Conservation (phyloP, 352 stramenopile genomes). For the Phytophthora pini region DNA sequence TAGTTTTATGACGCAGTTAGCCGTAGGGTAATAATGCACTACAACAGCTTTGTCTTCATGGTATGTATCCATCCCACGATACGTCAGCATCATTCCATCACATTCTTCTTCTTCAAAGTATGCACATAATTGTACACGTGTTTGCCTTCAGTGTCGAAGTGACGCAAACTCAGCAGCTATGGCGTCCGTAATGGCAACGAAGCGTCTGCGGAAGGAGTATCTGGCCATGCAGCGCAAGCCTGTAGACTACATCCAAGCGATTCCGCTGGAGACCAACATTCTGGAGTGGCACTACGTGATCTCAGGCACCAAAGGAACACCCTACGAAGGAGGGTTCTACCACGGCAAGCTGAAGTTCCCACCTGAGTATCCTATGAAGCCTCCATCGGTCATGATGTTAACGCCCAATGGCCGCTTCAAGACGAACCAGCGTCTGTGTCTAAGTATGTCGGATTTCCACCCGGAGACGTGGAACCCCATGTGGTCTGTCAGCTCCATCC, state of each 20-base stretch:
- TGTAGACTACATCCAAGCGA: constrained; percentile 90
- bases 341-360: constrained; percentile 94
- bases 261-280: constrained; percentile 93
- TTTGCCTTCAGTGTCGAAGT: constrained; percentile 14
- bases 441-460: constrained; percentile 97
- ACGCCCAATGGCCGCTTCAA: constrained; percentile 96
- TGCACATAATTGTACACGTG: constrained; percentile 6
- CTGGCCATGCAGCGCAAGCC: constrained; percentile 91
- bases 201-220: constrained; percentile 94
- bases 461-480: constrained; percentile 97
- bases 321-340: constrained; percentile 93
- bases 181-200: constrained; percentile 86
- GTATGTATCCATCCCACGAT: constrained; percentile 17
- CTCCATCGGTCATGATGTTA: constrained; percentile 95
- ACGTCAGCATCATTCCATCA: constrained; percentile 12
- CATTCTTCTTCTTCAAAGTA: constrained; percentile 10
- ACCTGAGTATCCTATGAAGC: constrained; percentile 96
- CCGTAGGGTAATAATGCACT: too few relatives aligned
- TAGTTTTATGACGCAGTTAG: neutral
- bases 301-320: constrained; percentile 62
- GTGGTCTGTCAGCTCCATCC: constrained; percentile 96
- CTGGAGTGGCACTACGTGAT: constrained; percentile 98
- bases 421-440: constrained; percentile 93
- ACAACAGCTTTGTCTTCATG: neutral
- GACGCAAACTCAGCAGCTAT: constrained; percentile 36